Evolutionary conservation across 345 rosid species (phyloP).

Genomic region (Citrus hindsii): DNA sequence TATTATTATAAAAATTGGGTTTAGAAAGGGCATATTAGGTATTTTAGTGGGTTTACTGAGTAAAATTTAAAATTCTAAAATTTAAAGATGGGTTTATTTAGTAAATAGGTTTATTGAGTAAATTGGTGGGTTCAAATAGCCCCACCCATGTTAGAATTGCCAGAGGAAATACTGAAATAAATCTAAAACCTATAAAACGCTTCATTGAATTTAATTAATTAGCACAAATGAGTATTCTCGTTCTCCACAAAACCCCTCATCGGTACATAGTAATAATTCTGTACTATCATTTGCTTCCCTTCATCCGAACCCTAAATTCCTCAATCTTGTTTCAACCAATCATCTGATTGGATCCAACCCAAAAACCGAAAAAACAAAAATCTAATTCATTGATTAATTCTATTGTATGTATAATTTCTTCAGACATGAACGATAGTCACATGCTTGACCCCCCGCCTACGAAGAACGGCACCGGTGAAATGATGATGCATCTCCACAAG

Average conservation of each 20-base stretch:
- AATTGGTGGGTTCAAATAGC: too few species aligned
- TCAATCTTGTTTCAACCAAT: too few species aligned
- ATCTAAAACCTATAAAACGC: not conserved
- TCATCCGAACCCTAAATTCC: not conserved
- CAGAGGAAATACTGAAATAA: not conserved
- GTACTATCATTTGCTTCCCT: not conserved
- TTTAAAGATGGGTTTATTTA: too few species aligned
- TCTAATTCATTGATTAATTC: not conserved
- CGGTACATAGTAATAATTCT: not conserved
- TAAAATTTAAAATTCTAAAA: too few species aligned
- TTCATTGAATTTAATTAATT: not conserved
- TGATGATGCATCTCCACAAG: not conserved
- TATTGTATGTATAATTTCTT: not conserved
- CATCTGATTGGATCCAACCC: not conserved
- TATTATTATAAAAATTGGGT: too few species aligned
- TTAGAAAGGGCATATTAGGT: too few species aligned
- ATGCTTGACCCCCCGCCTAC: not conserved
- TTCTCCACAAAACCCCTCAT: not conserved
- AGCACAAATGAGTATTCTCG: not conserved
- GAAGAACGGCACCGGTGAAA: not conserved
- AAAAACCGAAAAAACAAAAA: not conserved
- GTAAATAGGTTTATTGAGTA: too few species aligned
- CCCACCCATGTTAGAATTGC: not conserved
- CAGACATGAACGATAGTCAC: constrained; percentile 1
- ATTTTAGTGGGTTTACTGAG: too few species aligned